These are phyloP conservation scores for Melaleuca alternifolia DNA, from an alignment of 345 rosid genomes.

Conservation along the genomic window DNA sequence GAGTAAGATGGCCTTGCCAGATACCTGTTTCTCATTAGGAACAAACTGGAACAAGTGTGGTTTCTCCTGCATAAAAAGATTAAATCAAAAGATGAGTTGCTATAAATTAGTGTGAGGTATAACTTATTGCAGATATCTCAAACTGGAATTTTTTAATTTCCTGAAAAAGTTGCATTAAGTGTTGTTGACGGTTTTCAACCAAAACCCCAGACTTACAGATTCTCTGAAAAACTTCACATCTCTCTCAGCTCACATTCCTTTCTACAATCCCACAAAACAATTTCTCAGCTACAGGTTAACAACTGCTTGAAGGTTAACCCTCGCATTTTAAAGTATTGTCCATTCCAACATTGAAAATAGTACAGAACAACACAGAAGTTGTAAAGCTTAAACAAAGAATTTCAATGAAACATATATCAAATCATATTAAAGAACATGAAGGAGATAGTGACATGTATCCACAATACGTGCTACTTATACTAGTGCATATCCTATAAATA, in stretches of 20 bases:
- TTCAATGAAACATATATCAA: background rate
- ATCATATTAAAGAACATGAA: background rate
- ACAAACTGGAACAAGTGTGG: conserved; percentile 90
- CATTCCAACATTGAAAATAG: background rate
- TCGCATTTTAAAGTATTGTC: background rate
- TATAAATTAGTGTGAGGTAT: background rate
- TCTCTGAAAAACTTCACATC: background rate
- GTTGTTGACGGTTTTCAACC: background rate
- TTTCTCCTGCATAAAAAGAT: conserved; percentile 50
- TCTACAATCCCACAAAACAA: background rate
- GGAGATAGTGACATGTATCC: background rate
- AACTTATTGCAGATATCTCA: background rate
- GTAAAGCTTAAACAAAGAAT: background rate
- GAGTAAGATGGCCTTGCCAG: background rate
- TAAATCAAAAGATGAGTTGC: background rate
- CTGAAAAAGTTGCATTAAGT: background rate
- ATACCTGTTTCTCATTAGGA: conserved; percentile 92
- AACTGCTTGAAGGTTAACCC: background rate
- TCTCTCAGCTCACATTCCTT: background rate
- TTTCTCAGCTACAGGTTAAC: background rate
- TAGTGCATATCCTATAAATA: background rate
- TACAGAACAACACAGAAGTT: background rate
- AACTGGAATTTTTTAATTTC: background rate
- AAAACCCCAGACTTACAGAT: background rate
- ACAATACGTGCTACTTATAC: background rate